Evolutionary conservation across 179 eudicot species (phyloP).

Genomic region (Beta macrorhiza): DNA sequence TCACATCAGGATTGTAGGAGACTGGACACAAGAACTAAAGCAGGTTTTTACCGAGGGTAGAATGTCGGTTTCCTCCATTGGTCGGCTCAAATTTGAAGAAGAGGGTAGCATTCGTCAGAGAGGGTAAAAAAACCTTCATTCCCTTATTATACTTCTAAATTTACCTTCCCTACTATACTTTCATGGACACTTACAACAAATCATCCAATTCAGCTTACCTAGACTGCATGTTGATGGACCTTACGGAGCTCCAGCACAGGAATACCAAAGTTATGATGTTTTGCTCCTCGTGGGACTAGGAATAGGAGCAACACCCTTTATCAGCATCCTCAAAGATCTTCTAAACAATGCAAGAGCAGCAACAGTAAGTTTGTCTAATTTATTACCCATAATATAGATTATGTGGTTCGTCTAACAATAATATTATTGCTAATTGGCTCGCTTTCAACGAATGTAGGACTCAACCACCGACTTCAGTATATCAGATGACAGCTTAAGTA

Average conservation of each 20-base stretch:
- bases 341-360: constrained; percentile 62
- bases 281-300: constrained; percentile 94
- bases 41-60: constrained; percentile 58
- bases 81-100: constrained; percentile 60
- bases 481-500: constrained; percentile 75
- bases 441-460: constrained; percentile 45
- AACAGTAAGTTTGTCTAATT: constrained; percentile 35
- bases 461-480: constrained; percentile 64
- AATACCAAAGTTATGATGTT: constrained; percentile 86
- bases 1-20: constrained; percentile 78
- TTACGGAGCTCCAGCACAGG: constrained; percentile 97
- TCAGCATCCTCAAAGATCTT: constrained; percentile 87
- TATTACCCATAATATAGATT: not conserved
- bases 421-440: not conserved
- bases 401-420: not conserved
- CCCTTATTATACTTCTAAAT: not conserved
- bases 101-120: constrained; percentile 45
- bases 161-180: not conserved
- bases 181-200: not conserved
- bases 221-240: constrained; percentile 88
- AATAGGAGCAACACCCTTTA: constrained; percentile 96
- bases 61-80: constrained; percentile 53
- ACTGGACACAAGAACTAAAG: constrained; percentile 81
- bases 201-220: constrained; percentile 56
- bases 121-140: constrained; percentile 44